Percentiles rank a stretch among this genome's conserved stretches.
Conservation (phyloP, 371 early-diverging fungal species). For the Lichtheimia ornata region DNA sequence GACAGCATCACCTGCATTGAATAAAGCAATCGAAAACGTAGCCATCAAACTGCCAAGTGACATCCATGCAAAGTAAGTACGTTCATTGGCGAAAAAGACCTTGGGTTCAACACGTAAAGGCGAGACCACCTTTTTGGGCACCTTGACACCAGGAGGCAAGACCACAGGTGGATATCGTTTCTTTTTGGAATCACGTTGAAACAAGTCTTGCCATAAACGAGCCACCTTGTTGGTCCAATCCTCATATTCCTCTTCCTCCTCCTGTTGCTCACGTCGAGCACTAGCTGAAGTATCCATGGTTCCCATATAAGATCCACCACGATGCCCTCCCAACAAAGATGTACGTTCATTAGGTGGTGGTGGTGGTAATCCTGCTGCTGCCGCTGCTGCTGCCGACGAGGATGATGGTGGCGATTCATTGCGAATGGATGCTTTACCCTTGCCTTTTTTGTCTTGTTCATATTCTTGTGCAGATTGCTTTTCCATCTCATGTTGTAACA, state of each 20-base stretch:
- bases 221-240: slow-evolving; percentile 5
- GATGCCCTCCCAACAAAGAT: slow-evolving; percentile 17
- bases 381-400: slow-evolving; percentile 7
- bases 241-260: background rate
- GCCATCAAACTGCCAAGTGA: slow-evolving; percentile 76
- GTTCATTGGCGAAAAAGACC: slow-evolving; percentile 99
- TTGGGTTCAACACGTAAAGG: slow-evolving; percentile 98
- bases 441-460: slow-evolving; percentile 83
- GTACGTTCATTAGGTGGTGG: slow-evolving; percentile 28
- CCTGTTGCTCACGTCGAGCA: background rate
- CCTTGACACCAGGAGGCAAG: slow-evolving; percentile 52
- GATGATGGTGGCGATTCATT: slow-evolving; percentile 18
- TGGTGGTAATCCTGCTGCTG: background rate
- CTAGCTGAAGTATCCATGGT: background rate
- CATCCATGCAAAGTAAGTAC: slow-evolving; percentile 96
- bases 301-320: background rate
- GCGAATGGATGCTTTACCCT: slow-evolving; percentile 53
- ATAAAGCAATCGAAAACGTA: slow-evolving; percentile 76
- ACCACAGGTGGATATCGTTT: slow-evolving; percentile 17
- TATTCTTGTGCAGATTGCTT: slow-evolving; percentile 44
- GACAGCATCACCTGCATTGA: slow-evolving; percentile 84
- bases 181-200: background rate
- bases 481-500: slow-evolving; percentile 33
- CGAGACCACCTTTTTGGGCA: slow-evolving; percentile 70
- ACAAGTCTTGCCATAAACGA: background rate